Evolutionary conservation across 2,329 filamentous ascomycete genomes (phyloP), one percentile per base, ranked within the genome.

Genomic region (Harringtonia lauricola): DNA sequence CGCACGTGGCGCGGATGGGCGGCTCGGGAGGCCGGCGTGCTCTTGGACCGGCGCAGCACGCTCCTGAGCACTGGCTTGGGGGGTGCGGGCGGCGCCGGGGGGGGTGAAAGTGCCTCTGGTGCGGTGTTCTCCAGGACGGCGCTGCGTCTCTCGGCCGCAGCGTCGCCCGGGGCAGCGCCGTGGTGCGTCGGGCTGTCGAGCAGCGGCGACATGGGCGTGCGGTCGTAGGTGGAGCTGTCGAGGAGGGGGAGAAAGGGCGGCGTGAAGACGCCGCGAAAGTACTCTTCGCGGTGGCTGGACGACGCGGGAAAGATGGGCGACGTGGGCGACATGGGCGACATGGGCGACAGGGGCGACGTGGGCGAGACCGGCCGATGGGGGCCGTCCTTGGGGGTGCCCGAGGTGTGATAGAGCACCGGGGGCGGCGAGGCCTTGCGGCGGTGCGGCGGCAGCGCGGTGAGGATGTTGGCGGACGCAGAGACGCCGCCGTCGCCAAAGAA

Each of bases 211-310:
- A n/a, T 13, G 7, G 35, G 29, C 28, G 22, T 34, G 30, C 30
- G 30, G 24, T 21, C 33, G n/a, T 36, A 28, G 33, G 21, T 36
- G 24, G 40, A 42, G 40, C 33, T 19, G 51, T 79, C 77, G 43
- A 82, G 68, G 44, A 82, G 63, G 36, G 77, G 76, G 44, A 83
- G 67, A 54, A 74, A 82, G 48, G 63, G 71, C 24, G 77, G 78
- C 30, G 72, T 80, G 55, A 82, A 81, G 47, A 82, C 60, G 48
- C 77, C 77, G 49, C 71, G 70, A 50, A 82, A 72, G 51, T 80
- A 76, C 54, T 64, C 62, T 51, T 81, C 75, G 47, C 73, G 70
- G 46, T 68, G 51, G 19, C 30, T 13, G 2, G 26, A 26, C 8
- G 39, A 33, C 28, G 22, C 10, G 3, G 39, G 18, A 8, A 26